Conservation (phyloP, 352 stramenopile genomes). For the Phytophthora chlamydospora region DNA sequence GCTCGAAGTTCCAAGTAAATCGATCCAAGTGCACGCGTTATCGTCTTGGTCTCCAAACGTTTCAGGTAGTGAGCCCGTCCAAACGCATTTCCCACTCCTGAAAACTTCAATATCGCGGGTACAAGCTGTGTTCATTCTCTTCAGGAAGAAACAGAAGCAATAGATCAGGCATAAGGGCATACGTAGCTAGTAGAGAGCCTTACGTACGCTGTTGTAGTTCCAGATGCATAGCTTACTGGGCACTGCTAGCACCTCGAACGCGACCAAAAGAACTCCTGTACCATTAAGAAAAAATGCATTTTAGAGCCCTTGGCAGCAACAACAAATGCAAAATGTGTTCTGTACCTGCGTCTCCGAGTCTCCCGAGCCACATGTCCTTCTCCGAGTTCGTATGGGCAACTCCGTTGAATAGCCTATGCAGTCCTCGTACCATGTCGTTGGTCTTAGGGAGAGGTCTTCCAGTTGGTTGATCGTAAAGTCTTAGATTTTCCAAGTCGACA, state of each 20-base stretch:
- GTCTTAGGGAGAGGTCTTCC: constrained; percentile 54
- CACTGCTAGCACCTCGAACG: constrained; percentile 43
- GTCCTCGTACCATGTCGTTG: constrained; percentile 73
- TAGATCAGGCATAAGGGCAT: constrained; percentile 4
- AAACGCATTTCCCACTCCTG: constrained; percentile 63
- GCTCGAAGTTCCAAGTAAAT: constrained; percentile 39
- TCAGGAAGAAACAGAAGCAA: not conserved
- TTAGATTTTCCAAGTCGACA: constrained; percentile 48
- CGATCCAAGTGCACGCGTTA: constrained; percentile 74
- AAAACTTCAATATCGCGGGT: constrained; percentile 73
- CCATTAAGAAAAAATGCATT: not conserved
- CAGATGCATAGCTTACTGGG: constrained; percentile 80
- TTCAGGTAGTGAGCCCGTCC: constrained; percentile 78
- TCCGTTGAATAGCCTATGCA: constrained; percentile 63
- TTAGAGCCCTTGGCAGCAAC: not conserved
- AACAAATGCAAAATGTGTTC: not conserved
- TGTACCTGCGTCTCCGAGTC: constrained; percentile 57
- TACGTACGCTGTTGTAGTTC: constrained; percentile 84
- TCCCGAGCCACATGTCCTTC: constrained; percentile 82
- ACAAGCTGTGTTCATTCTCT: constrained; percentile 55
- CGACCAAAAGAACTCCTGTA: constrained; percentile 60
- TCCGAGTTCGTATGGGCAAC: constrained; percentile 67
- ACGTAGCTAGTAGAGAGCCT: no score
- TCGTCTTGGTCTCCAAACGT: constrained; percentile 73
- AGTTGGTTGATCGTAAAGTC: constrained; percentile 60